These are phyloP conservation scores for Medicago ruthenica DNA, from an alignment of 306 rosid species.

Conservation along the genomic window DNA sequence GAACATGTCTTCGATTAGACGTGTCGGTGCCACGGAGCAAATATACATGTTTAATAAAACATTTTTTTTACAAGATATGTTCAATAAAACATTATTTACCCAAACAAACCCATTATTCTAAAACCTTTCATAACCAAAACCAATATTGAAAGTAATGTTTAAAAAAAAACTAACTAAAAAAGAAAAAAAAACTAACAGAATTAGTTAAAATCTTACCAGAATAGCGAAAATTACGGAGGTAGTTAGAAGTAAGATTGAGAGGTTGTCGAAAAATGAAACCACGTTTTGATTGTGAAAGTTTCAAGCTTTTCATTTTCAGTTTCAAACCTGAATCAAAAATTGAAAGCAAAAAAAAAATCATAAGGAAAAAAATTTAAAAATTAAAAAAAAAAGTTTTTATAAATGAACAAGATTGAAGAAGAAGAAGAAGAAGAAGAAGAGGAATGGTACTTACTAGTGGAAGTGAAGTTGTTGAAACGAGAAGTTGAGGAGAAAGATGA, in stretches of 20 bases:
- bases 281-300: not conserved
- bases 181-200: not conserved
- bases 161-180: too few relatives aligned
- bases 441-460: not conserved
- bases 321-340: constrained; percentile 47
- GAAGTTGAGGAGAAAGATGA: constrained; percentile 32
- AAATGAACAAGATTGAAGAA: not conserved
- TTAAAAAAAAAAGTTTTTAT: not conserved
- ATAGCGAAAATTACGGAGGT: constrained; percentile 42
- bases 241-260: constrained; percentile 31
- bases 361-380: not conserved
- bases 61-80: too few relatives aligned
- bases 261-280: constrained; percentile 24
- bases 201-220: constrained; percentile 46
- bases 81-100: constrained; percentile 2
- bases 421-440: constrained; percentile 28
- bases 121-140: not conserved
- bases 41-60: not conserved
- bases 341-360: not conserved
- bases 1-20: too few relatives aligned
- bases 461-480: constrained; percentile 29
- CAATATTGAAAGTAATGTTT: not conserved
- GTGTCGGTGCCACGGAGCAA: too few relatives aligned
- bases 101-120: not conserved
- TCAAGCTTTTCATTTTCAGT: constrained; percentile 33